These are phyloP conservation scores for Colletotrichum spaethianum DNA, from an alignment of 2,329 filamentous ascomycete genomes.

Conservation along the genomic window DNA sequence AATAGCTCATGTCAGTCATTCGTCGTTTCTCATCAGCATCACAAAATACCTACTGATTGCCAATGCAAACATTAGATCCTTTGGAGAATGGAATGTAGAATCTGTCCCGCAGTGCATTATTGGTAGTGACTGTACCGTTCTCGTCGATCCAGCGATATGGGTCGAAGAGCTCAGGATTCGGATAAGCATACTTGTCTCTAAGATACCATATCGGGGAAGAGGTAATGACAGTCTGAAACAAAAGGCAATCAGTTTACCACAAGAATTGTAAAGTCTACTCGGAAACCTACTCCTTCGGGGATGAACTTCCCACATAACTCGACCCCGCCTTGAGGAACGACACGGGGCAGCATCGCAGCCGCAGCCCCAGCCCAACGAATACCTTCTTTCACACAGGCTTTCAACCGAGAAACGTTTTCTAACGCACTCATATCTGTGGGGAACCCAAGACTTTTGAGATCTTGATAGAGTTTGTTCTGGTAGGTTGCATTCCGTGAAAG, in stretches of 20 bases:
- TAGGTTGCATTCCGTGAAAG: constrained; percentile 46
- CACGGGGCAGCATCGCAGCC: constrained; percentile 47
- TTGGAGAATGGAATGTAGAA: constrained; percentile 50
- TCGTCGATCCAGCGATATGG: constrained; percentile 47
- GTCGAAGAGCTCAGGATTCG: constrained; percentile 44
- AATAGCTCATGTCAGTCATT: not conserved
- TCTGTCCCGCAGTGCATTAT: constrained; percentile 44
- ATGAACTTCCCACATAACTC: constrained; percentile 45
- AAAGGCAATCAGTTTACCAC: not conserved
- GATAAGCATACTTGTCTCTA: constrained; percentile 47
- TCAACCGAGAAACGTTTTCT: constrained; percentile 44
- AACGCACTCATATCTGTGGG: constrained; percentile 45
- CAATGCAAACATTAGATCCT: constrained; percentile 48
- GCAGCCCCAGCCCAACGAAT: constrained; percentile 48
- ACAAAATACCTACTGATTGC: constrained; percentile 45
- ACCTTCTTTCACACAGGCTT: constrained; percentile 48
- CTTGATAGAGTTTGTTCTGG: constrained; percentile 45
- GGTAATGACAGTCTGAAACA: constrained; percentile 45
- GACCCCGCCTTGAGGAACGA: constrained; percentile 45
- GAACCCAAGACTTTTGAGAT: constrained; percentile 43
- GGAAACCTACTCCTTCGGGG: constrained; percentile 43
- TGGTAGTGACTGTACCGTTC: constrained; percentile 22
- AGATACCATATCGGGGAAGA: constrained; percentile 50
- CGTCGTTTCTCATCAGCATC: fast-evolving
- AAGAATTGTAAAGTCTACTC: not conserved